Conservation (phyloP, 2,329 filamentous ascomycete species). For the Calonectria pseudoturangicola region DNA sequence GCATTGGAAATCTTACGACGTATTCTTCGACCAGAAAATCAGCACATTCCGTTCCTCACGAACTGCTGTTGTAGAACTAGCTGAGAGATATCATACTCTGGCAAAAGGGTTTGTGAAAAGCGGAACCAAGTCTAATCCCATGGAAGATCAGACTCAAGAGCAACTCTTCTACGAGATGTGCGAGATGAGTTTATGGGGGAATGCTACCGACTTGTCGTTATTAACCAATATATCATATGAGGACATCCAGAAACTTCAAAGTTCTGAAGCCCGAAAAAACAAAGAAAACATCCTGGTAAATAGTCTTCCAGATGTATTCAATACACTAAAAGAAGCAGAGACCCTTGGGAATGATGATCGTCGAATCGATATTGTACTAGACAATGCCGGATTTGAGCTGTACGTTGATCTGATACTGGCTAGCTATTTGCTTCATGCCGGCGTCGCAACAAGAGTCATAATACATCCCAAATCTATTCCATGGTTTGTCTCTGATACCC, state of each 20-base stretch:
- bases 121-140: not conserved
- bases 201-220: constrained; percentile 6
- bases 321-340: not conserved
- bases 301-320: not conserved
- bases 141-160: not conserved
- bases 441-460: not conserved
- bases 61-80: constrained; percentile 4
- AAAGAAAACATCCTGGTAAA: constrained; percentile 9
- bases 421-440: not conserved
- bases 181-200: constrained; percentile 17
- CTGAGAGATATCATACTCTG: not conserved
- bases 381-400: constrained; percentile 19
- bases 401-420: constrained; percentile 17
- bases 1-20: constrained; percentile 4
- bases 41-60: constrained; percentile 10
- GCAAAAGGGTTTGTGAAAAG: too few species aligned
- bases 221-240: constrained; percentile 12
- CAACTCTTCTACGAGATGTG: constrained; percentile 15
- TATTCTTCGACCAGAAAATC: constrained; percentile 5
- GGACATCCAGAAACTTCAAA: constrained; percentile 12
- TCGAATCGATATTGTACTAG: not conserved
- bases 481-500: constrained; percentile 14
- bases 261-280: constrained; percentile 1
- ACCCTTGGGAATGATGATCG: not conserved
- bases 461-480: constrained; percentile 4